A percentile compares a stretch with the other conserved stretches of the same genome.
Evolutionary conservation across 2,329 filamentous ascomycete genomes (phyloP).

Genomic region (Fusarium floridanum): DNA sequence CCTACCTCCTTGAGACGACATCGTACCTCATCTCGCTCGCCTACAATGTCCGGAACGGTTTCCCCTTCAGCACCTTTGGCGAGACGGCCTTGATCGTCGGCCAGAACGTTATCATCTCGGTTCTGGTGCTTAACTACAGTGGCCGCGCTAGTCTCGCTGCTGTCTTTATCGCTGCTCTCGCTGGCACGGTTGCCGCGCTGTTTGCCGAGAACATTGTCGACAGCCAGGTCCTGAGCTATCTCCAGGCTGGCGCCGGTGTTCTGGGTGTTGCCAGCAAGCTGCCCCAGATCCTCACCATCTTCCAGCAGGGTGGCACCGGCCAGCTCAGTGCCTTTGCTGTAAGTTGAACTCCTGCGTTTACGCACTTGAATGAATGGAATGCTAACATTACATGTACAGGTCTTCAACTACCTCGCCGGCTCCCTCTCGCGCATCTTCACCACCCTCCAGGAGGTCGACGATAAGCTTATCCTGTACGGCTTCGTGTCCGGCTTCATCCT

Average conservation of each 20-base stretch:
- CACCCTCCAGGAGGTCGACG: conserved; percentile 95
- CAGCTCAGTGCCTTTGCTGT: conserved; percentile 97
- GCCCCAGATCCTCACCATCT: conserved; percentile 92
- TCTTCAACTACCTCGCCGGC: conserved; percentile 97
- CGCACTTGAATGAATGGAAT: no score
- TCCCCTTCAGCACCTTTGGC: conserved; percentile 96
- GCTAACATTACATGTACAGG: conserved; percentile 63
- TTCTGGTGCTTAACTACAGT: conserved; percentile 87
- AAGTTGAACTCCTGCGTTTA: conserved; percentile 54
- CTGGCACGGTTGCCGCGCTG: conserved; percentile 75
- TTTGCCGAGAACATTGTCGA: conserved; percentile 76
- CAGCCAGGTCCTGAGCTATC: conserved; percentile 74
- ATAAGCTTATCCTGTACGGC: conserved; percentile 94
- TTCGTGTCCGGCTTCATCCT: conserved; percentile 93
- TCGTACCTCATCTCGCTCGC: conserved; percentile 90
- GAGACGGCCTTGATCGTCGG: conserved; percentile 92
- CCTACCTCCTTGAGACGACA: conserved; percentile 91
- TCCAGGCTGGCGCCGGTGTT: conserved; percentile 87
- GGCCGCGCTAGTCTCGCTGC: conserved; percentile 77
- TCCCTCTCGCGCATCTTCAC: conserved; percentile 97
- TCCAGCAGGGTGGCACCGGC: conserved; percentile 86
- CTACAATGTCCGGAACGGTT: conserved; percentile 91
- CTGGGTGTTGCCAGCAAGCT: conserved; percentile 91
- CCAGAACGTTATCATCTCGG: conserved; percentile 91
- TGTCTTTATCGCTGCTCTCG: conserved; percentile 82